Base-by-base conservation (phyloP, 1,284 basidiomycete genomes). In the Pulchroboletus neoregius region DNA sequence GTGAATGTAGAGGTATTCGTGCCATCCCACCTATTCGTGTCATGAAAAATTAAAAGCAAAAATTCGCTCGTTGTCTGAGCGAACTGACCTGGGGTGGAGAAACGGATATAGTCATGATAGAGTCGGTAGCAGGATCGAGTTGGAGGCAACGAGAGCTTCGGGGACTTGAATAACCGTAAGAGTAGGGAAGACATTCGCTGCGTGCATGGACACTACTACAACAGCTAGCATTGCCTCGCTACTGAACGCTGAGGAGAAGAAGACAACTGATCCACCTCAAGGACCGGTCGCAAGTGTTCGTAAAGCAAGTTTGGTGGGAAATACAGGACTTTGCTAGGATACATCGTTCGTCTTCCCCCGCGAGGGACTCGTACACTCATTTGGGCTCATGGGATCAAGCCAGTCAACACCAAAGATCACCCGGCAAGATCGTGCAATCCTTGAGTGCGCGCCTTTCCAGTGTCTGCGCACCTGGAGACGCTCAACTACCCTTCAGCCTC, bases 351-450 rank as follows among this genome's bases (percentile, higher is more conserved):
- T 12, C 27, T 28, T 11, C 20, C 20, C 4, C 20, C 20, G 20
- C 20, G 20, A 20, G 20, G 20, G 45, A 40, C 37, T 39, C 33
- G 36, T 28, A 22, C 32, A 22, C 45, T 53, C 45, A 22, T 43
- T 40, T 36, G 37, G 34, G 49, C 50, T 41, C 41, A 88, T 88
- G 86, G 86, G 86, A 48, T 74, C 68, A 55, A 80, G 77, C 54
- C 89, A 91, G 67, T 91, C 91, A 27, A 73, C 79, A 30, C 90
- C 89, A 33, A 95, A 91, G 74, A 85, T 99, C 56, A 98, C 95
- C 7, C 73, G 83, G 32, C 94, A 96, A 64, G 95, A 99, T 68
- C 79, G 87, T 49, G 94, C 94, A 32, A 87, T 98, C 44, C 78
- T 98, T 48, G 94, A 97, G 94, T 97, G 58, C 63, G 87, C 71